Evolutionary conservation across 257 asterid species (phyloP), one percentile per base, ranked within the genome.

Genomic region (Solanum piurae): DNA sequence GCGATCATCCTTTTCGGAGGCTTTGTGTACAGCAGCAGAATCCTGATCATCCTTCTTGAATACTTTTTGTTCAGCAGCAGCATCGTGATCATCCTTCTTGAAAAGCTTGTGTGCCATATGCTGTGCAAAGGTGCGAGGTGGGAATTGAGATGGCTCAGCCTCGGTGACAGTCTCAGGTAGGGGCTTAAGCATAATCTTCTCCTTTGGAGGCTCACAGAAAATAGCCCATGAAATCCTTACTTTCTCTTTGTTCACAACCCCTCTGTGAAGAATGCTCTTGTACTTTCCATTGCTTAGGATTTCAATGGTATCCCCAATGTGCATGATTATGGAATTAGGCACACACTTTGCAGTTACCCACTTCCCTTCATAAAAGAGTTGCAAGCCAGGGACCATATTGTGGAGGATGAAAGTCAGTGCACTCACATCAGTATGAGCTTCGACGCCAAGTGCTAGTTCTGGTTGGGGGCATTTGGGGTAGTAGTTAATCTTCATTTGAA

Each of bases 401-500:
- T 97, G 99, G 93, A 97, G 95, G 89, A 95, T 93, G 94, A 97
- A 97, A 29, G 99, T 95, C 83, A 95, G 98, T 85, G 98, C 98
- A 49, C 95, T 91, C 7, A 95, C 87, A 85, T 97, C 99, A 0
- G 98, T 97, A 95, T 95, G 98, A 12, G 98, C 98, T 84, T 94
- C 98, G 0, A 97, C 98, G 0, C 99, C 98, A 5, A 97, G 94
- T 87, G 99, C 98, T 36, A 97, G 96, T 89, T 97, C 98, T 36
- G 98, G 98, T 90, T 97, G 97, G 37, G 98, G 99, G 86, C 98
- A 97, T 88, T 92, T 95, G 12, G 98, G 98, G 90, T 97, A 97
- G 88, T 95, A 97, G 83, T 97, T 97, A 84, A 97, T 95, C 88
- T 97, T 97, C 94, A 89, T 89, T 88, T 97, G 99, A 66, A 95